Conservation (phyloP, 2,329 filamentous ascomycete species). For the Sporothrix phasma region DNA sequence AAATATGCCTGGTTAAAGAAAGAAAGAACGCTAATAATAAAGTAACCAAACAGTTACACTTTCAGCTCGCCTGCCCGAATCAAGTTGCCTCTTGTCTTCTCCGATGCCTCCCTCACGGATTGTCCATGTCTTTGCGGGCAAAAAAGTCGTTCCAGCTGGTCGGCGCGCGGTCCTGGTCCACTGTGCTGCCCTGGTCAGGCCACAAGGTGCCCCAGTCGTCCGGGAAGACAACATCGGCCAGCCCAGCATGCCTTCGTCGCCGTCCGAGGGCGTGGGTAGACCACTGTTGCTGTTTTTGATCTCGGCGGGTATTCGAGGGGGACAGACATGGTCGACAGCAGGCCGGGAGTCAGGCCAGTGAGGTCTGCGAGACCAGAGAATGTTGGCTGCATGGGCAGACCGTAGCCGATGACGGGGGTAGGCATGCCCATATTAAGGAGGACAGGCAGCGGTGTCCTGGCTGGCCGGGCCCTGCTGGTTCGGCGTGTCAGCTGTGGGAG, state of each 20-base stretch:
- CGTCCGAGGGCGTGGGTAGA: background rate
- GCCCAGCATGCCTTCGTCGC: background rate
- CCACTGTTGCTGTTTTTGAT: background rate
- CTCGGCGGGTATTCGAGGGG: background rate
- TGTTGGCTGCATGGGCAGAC: background rate
- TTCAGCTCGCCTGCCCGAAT: too few species aligned
- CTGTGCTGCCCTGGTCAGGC: background rate
- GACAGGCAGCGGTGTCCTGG: background rate
- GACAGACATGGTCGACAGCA: background rate
- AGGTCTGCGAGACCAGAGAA: background rate
- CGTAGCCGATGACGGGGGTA: background rate
- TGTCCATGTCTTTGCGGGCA: background rate
- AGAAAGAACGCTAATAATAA: too few species aligned
- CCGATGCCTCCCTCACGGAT: too few species aligned
- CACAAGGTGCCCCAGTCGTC: background rate
- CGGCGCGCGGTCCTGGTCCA: too few species aligned
- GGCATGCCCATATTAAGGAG: background rate
- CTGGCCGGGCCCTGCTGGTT: background rate
- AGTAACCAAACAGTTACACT: too few species aligned
- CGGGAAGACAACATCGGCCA: background rate
- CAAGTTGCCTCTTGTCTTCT: too few species aligned
- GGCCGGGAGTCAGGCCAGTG: background rate
- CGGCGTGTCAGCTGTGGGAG: background rate
- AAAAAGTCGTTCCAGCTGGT: background rate
- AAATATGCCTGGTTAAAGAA: too few species aligned